Evolutionary conservation across 1,284 basidiomycete species (phyloP).

Genomic region (Heterobasidion occidentale): DNA sequence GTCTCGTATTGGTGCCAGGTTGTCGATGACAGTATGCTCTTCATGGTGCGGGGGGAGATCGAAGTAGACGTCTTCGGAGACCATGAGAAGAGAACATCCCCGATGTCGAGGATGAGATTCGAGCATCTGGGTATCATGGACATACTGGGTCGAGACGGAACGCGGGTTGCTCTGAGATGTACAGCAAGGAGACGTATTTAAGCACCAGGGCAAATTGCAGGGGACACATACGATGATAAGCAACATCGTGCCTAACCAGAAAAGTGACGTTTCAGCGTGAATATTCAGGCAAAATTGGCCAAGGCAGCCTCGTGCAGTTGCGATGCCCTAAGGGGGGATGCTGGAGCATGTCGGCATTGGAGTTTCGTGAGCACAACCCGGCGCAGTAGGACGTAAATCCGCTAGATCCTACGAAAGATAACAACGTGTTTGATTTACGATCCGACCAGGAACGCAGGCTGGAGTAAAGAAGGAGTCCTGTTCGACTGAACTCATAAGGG

Average conservation of each 20-base stretch:
- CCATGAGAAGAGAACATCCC: slow-evolving; percentile 53
- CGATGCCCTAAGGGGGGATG: not conserved
- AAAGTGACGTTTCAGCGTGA: not conserved
- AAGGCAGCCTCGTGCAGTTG: not conserved
- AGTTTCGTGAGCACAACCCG: not conserved
- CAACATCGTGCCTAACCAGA: not conserved
- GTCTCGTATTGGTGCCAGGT: slow-evolving; percentile 53
- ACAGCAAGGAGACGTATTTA: not conserved
- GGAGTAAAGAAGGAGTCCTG: too few relatives aligned
- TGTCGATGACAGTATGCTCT: slow-evolving; percentile 35
- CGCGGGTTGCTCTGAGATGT: not conserved
- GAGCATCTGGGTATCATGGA: slow-evolving; percentile 13
- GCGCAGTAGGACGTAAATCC: not conserved
- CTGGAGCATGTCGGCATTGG: not conserved
- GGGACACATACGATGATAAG: not conserved
- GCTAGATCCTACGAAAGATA: not conserved
- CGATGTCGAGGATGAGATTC: slow-evolving; percentile 44
- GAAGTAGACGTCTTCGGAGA: slow-evolving; percentile 38
- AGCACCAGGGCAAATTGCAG: not conserved
- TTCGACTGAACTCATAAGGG: too few relatives aligned
- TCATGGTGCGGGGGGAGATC: slow-evolving; percentile 36
- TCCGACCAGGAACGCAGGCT: not conserved
- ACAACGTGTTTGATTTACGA: too few relatives aligned
- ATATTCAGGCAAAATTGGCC: not conserved
- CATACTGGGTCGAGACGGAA: slow-evolving; percentile 1